Conservation (phyloP, 2,329 filamentous ascomycete genomes). For the Aureobasidium namibiae region DNA sequence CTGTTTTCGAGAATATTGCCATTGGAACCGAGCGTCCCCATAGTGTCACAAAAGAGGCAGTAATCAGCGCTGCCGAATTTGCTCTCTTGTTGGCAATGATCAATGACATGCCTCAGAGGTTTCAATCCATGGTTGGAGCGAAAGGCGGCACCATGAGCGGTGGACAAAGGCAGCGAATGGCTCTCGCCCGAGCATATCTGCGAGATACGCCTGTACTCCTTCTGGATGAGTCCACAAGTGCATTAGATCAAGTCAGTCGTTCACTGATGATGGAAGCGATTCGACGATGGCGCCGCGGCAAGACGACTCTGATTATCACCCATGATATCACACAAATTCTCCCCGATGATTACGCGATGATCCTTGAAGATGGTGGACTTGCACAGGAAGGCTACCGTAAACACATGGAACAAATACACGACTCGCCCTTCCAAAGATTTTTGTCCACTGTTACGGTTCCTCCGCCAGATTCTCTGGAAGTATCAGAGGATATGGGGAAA, state of each 20-base stretch:
- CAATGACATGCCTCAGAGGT: constrained; percentile 55
- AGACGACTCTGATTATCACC: constrained; percentile 88
- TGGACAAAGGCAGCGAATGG: constrained; percentile 75
- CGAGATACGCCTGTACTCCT: constrained; percentile 74
- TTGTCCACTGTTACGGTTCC: constrained; percentile 9
- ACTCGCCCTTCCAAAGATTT: constrained; percentile 26
- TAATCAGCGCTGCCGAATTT: constrained; percentile 56
- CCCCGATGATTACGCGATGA: constrained; percentile 66
- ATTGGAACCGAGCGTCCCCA: constrained; percentile 53
- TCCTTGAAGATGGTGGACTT: constrained; percentile 62
- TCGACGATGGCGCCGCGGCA: constrained; percentile 65
- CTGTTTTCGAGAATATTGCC: constrained; percentile 67
- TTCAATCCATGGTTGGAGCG: constrained; percentile 63
- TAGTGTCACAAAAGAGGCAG: constrained; percentile 43
- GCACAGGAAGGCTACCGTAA: constrained; percentile 60
- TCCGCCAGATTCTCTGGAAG: neutral
- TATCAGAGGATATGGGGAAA: neutral
- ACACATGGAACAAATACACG: constrained; percentile 38
- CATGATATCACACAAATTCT: constrained; percentile 76
- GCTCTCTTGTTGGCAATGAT: constrained; percentile 64
- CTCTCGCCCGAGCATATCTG: constrained; percentile 68
- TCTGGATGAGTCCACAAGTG: constrained; percentile 82
- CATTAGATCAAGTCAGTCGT: constrained; percentile 67
- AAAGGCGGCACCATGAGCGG: constrained; percentile 70
- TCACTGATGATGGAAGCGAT: constrained; percentile 65